Evolutionary conservation across 176 grass and related monocot species (phyloP).

Genomic region (Juncus effusus): DNA sequence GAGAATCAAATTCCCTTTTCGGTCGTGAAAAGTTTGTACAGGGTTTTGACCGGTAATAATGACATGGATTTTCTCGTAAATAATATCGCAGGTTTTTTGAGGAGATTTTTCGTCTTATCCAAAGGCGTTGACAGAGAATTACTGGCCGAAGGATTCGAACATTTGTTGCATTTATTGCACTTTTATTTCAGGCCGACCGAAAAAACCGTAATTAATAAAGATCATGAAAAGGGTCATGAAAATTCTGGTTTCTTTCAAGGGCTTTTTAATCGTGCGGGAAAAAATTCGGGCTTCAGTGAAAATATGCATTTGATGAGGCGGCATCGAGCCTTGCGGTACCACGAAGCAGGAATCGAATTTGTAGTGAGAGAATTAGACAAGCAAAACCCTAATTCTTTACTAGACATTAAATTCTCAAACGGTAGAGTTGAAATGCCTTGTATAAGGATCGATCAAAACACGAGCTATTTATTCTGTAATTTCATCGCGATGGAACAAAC

Average conservation of each 20-base stretch:
- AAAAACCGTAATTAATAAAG: not conserved
- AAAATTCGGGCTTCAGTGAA: not conserved
- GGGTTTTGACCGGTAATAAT: not conserved
- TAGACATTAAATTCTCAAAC: too few relatives aligned
- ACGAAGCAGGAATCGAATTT: not conserved
- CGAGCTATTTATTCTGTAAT: not conserved
- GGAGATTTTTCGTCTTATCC: not conserved
- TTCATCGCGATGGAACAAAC: slow-evolving; percentile 11
- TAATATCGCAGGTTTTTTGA: not conserved
- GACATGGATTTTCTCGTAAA: not conserved
- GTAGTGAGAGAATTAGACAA: too few relatives aligned
- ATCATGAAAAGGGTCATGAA: not conserved
- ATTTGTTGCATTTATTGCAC: slow-evolving; percentile 2
- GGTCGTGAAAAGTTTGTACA: too few relatives aligned
- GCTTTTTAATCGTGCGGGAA: not conserved
- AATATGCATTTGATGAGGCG: not conserved
- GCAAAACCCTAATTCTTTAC: too few relatives aligned
- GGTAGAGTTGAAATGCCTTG: not conserved
- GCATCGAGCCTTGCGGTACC: not conserved
- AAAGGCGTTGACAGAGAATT: not conserved
- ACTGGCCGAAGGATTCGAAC: not conserved
- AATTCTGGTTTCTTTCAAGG: not conserved
- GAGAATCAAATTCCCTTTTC: slow-evolving; percentile 7
- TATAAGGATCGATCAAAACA: slow-evolving; percentile 2
- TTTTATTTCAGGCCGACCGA: slow-evolving; percentile 11